Evolutionary conservation across 306 rosid genomes (phyloP).

Genomic region (Luffa acutangula): DNA sequence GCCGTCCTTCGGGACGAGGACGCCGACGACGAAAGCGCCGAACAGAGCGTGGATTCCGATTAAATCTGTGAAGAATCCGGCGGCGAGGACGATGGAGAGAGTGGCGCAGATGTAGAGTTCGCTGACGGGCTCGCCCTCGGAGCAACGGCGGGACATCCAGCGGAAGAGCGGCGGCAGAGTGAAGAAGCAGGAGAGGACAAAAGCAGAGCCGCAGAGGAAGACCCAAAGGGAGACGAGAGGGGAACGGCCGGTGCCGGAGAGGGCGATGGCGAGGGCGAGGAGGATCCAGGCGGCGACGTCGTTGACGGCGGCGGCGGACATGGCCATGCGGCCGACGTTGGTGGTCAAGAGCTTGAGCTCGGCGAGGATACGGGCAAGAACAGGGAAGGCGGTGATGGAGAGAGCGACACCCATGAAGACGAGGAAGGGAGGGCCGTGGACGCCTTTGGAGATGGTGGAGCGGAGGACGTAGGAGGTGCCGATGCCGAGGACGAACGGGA

Average conservation of each 20-base stretch:
- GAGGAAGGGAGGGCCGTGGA: constrained; percentile 34
- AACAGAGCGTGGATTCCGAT: constrained; percentile 91
- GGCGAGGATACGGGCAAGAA: constrained; percentile 78
- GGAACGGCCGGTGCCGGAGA: constrained; percentile 52
- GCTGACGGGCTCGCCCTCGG: constrained; percentile 64
- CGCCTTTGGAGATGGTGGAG: constrained; percentile 41
- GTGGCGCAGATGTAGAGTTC: constrained; percentile 63
- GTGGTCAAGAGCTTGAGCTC: constrained; percentile 90
- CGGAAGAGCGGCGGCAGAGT: constrained; percentile 44
- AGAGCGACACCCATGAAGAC: constrained; percentile 70
- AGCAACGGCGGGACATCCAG: constrained; percentile 53
- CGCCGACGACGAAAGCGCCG: constrained; percentile 75
- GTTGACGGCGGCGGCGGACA: constrained; percentile 94
- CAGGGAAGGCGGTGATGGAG: constrained; percentile 81
- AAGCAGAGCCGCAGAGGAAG: constrained; percentile 45
- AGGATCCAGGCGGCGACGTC: constrained; percentile 90
- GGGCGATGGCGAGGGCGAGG: constrained; percentile 85
- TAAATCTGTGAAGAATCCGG: constrained; percentile 71
- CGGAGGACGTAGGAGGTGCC: constrained; percentile 45
- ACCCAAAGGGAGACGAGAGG: constrained; percentile 81
- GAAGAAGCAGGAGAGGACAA: constrained; percentile 33
- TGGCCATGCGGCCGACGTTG: constrained; percentile 62
- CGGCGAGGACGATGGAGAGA: constrained; percentile 54
- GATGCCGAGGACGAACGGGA: constrained; percentile 58
- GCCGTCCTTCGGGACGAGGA: constrained; percentile 73